Percentiles rank a stretch among this genome's conserved stretches.
These are phyloP conservation scores for Epicoccum sorghinum DNA, from an alignment of 2,329 filamentous ascomycete species.

Conservation along the genomic window DNA sequence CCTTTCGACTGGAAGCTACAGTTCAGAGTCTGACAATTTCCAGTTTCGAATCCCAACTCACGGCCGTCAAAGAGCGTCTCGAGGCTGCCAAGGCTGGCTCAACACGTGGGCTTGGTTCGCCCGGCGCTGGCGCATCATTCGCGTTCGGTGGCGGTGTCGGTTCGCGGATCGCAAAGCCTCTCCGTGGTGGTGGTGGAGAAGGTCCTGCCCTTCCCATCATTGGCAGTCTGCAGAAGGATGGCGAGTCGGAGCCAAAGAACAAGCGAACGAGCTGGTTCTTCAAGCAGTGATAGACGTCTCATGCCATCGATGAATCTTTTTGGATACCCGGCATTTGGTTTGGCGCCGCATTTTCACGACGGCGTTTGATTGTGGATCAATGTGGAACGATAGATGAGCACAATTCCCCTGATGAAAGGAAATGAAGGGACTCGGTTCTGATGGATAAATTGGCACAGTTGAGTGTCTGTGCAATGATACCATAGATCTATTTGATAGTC, in stretches of 20 bases:
- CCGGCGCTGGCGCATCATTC: conserved; percentile 62
- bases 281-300: conserved; percentile 56
- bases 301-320: conserved; percentile 4
- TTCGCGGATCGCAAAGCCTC: conserved; percentile 68
- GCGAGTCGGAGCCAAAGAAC: conserved; percentile 56
- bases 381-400: conserved; percentile 10
- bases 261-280: conserved; percentile 80
- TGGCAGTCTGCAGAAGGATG: conserved; percentile 55
- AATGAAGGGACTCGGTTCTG: conserved; percentile 3
- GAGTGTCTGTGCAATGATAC: conserved; percentile 8
- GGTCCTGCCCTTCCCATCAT: conserved; percentile 51
- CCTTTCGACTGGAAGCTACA: background rate
- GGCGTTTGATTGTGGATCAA: conserved; percentile 12
- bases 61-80: conserved; percentile 95
- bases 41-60: conserved; percentile 96
- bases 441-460: background rate
- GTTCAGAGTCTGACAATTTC: conserved; percentile 10
- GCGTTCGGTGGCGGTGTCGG: conserved; percentile 67
- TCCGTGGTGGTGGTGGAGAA: conserved; percentile 60
- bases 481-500: conserved; percentile 14
- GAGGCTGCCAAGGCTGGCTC: conserved; percentile 93
- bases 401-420: background rate
- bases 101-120: conserved; percentile 77
- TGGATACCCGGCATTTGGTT: conserved; percentile 20
- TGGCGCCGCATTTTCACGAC: conserved; percentile 16